Evolutionary conservation across 768 basidiomycete genomes (phyloP).

Genomic region (Trametes elegans): DNA sequence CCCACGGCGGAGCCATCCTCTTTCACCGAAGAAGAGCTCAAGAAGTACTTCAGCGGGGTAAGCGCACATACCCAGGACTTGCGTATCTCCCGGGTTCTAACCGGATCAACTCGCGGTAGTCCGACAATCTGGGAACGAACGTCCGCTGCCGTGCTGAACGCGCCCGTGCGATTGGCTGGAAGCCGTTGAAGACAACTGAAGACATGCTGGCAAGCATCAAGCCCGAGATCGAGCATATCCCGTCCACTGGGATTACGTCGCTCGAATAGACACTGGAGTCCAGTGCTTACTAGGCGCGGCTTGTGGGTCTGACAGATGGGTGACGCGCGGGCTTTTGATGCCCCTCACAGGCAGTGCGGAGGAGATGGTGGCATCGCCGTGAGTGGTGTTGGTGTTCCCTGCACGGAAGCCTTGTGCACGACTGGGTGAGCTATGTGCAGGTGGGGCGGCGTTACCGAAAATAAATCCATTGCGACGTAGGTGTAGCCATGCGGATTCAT

Average conservation of each 20-base stretch:
- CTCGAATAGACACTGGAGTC: background rate
- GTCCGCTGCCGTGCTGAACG: constrained; percentile 28
- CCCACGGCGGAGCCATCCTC: constrained; percentile 37
- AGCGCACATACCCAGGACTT: no score
- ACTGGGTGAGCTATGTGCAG: no score
- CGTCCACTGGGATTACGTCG: background rate
- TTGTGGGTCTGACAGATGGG: background rate
- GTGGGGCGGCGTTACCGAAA: no score
- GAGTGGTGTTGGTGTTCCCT: background rate
- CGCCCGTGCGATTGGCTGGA: constrained; percentile 26
- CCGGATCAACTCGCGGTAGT: constrained; percentile 4
- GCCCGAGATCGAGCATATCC: constrained; percentile 11
- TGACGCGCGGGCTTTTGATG: background rate
- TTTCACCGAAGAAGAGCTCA: constrained; percentile 42
- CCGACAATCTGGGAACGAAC: constrained; percentile 25
- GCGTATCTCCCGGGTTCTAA: background rate
- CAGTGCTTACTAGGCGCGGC: background rate
- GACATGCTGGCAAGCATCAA: constrained; percentile 19
- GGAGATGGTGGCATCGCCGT: background rate
- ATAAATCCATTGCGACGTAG: no score
- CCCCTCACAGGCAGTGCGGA: background rate
- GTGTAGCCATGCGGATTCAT: no score
- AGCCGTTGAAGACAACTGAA: constrained; percentile 5
- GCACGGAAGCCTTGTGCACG: no score
- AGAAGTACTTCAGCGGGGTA: constrained; percentile 35